Conservation (phyloP, 2,329 filamentous ascomycete genomes). For the Trichoderma sp. region DNA sequence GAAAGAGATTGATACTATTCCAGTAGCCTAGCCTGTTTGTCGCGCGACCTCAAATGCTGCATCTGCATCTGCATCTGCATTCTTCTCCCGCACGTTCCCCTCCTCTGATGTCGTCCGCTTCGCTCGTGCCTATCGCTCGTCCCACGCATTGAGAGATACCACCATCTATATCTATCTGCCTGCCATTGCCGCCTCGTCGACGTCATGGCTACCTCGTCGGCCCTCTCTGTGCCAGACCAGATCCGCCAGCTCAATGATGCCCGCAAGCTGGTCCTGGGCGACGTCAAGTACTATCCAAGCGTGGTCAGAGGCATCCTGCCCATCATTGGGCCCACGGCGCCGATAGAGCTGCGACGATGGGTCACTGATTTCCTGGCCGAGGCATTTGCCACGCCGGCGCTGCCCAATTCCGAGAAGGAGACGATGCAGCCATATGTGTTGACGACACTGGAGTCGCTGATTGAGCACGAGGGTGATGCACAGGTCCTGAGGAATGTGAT, state of each 20-base stretch:
- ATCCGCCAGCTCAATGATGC: slow-evolving; percentile 87
- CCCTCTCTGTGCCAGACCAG: slow-evolving; percentile 68
- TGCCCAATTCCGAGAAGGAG: slow-evolving; percentile 77
- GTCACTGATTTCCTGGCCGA: slow-evolving; percentile 94
- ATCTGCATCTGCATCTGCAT: slow-evolving; percentile 3
- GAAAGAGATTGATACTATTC: slow-evolving; percentile 22
- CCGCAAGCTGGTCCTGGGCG: slow-evolving; percentile 82
- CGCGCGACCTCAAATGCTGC: slow-evolving; percentile 31
- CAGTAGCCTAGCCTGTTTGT: slow-evolving; percentile 33
- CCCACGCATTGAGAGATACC: neutral
- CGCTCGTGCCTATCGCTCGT: neutral
- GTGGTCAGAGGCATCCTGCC: slow-evolving; percentile 93
- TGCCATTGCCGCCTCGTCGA: neutral
- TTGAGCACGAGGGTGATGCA: slow-evolving; percentile 74
- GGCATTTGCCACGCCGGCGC: slow-evolving; percentile 88
- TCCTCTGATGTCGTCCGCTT: slow-evolving; percentile 12
- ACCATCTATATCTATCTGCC: neutral
- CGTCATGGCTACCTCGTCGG: slow-evolving; percentile 35
- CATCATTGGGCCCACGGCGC: slow-evolving; percentile 74
- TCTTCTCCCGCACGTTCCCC: slow-evolving; percentile 5
- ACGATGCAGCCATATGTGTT: slow-evolving; percentile 75
- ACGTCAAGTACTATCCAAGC: slow-evolving; percentile 85
- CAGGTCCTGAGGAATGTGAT: slow-evolving; percentile 83
- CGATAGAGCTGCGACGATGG: slow-evolving; percentile 88
- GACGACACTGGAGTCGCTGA: slow-evolving; percentile 69